phyloP scores from a whole-genome alignment of 768 basidiomycete genomes.

The Agaricus subrufescens region DNA sequence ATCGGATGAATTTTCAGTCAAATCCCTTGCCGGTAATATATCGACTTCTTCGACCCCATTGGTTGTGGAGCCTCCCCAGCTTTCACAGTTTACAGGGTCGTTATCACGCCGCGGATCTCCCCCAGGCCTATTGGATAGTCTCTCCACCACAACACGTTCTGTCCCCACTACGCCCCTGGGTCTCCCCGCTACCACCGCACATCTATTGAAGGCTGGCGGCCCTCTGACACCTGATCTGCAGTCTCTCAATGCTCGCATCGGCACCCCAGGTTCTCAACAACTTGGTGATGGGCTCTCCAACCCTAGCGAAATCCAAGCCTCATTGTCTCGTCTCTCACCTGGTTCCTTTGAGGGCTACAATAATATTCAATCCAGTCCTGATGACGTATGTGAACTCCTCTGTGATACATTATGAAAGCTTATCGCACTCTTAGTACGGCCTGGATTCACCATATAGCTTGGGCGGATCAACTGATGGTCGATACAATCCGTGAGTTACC shows the following conservation, averaged over 20 bases:
- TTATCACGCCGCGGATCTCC: constrained; percentile 74
- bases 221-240: constrained; percentile 62
- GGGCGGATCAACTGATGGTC: constrained; percentile 46
- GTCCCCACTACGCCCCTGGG: constrained; percentile 80
- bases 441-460: constrained; percentile 53
- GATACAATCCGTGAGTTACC: constrained; percentile 55
- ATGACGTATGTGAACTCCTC: constrained; percentile 45
- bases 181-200: constrained; percentile 41
- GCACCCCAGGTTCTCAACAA: constrained; percentile 41
- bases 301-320: constrained; percentile 59
- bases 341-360: constrained; percentile 59
- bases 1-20: constrained; percentile 41
- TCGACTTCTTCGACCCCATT: constrained; percentile 65
- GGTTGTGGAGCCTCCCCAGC: constrained; percentile 38
- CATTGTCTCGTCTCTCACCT: constrained; percentile 63
- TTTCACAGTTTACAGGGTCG: constrained; percentile 52
- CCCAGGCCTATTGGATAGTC: constrained; percentile 54
- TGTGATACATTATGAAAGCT: constrained; percentile 15
- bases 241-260: constrained; percentile 57
- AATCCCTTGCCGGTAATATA: constrained; percentile 39
- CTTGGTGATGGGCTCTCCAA: constrained; percentile 47
- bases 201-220: constrained; percentile 61
- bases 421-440: constrained; percentile 40
- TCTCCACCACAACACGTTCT: constrained; percentile 64
- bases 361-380: constrained; percentile 42